Percentiles rank a stretch among this genome's conserved stretches.
phyloP scores from a whole-genome alignment of 2,329 filamentous ascomycete genomes.

The Septoria petroselini region DNA sequence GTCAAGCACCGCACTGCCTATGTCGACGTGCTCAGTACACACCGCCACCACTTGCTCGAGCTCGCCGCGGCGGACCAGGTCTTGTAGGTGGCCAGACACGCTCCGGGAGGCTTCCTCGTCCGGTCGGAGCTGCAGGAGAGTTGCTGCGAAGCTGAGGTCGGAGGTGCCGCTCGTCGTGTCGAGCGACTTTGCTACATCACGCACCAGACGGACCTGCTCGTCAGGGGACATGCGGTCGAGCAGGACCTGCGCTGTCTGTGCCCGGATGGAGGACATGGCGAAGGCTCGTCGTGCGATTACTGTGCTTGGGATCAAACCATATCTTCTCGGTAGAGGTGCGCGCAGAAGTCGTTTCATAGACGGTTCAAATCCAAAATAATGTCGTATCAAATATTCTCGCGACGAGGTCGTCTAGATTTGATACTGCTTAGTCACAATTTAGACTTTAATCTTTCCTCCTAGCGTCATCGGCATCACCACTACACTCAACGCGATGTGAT shows the following conservation, averaged over 20 bases:
- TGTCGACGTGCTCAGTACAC: conserved; percentile 20
- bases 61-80: conserved; percentile 20
- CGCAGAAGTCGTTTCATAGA: not conserved
- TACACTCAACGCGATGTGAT: too few species aligned
- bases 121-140: conserved; percentile 19
- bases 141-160: conserved; percentile 26
- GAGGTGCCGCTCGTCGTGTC: conserved; percentile 17
- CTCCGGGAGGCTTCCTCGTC: conserved; percentile 12
- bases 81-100: conserved; percentile 19
- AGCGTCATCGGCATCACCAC: too few species aligned
- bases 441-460: too few species aligned
- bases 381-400: too few species aligned
- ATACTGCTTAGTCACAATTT: too few species aligned
- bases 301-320: not conserved
- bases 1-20: conserved; percentile 19
- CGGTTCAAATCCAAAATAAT: too few species aligned
- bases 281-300: conserved; percentile 1
- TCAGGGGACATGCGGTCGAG: conserved; percentile 25
- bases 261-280: conserved; percentile 21
- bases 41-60: conserved; percentile 19
- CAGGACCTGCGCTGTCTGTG: conserved; percentile 24
- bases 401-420: too few species aligned
- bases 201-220: conserved; percentile 23
- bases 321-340: not conserved
- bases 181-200: conserved; percentile 22